These are phyloP conservation scores for Colletotrichum spinosum DNA, from an alignment of 2,329 filamentous ascomycete species.

Conservation along the genomic window DNA sequence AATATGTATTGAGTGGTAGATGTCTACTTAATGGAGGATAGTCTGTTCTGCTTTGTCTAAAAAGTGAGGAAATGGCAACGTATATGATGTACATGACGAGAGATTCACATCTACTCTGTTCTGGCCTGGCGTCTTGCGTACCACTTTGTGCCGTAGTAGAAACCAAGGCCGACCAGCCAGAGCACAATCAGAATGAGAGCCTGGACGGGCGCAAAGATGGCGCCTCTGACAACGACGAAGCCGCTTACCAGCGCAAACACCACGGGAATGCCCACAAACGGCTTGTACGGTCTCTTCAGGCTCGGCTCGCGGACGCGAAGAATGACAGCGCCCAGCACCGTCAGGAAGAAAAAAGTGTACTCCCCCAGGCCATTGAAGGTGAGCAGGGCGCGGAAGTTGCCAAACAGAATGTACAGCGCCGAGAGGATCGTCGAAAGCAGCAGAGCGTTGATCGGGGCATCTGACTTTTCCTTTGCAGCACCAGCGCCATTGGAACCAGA, in stretches of 20 bases:
- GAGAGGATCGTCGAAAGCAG: constrained; percentile 62
- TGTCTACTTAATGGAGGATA: not conserved
- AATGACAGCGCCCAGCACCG: constrained; percentile 68
- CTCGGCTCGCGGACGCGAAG: constrained; percentile 67
- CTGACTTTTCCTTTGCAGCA: constrained; percentile 45
- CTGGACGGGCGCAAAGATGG: constrained; percentile 67
- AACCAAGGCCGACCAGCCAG: constrained; percentile 60
- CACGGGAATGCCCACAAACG: constrained; percentile 60
- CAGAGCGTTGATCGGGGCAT: constrained; percentile 67
- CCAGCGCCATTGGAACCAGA: not conserved
- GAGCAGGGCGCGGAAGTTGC: constrained; percentile 70
- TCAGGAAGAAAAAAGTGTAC: constrained; percentile 74
- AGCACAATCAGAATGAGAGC: constrained; percentile 63
- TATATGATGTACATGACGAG: too few species aligned
- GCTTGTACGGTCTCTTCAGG: constrained; percentile 67
- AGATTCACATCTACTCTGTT: not conserved
- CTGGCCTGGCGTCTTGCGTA: constrained; percentile 3
- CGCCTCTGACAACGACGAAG: constrained; percentile 69
- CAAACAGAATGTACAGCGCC: constrained; percentile 68
- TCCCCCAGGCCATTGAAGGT: constrained; percentile 71
- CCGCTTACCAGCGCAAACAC: constrained; percentile 69
- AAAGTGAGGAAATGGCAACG: not conserved
- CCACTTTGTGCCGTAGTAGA: constrained; percentile 48
- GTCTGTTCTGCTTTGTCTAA: not conserved
- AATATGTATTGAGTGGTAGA: not conserved